A percentile compares a stretch with the other conserved stretches of the same genome.
phyloP scores from a whole-genome alignment of 169 alveolate genomes.

The Eimeria praecox region DNA sequence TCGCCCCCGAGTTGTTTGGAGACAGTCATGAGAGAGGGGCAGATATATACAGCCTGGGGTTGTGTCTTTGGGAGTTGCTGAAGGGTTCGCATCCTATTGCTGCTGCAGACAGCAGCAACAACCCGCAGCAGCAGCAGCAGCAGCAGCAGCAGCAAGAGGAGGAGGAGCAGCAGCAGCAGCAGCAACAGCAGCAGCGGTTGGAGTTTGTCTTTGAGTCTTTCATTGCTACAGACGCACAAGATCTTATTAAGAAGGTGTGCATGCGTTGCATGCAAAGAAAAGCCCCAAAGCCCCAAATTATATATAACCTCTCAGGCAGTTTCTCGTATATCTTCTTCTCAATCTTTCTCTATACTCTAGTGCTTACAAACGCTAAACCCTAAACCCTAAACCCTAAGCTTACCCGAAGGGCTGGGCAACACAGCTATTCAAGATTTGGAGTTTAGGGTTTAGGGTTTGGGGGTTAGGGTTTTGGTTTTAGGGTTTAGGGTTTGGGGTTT shows the following conservation, averaged over 20 bases:
- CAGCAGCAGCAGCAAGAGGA: slow-evolving; percentile 22
- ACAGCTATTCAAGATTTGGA: not conserved
- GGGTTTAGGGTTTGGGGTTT: not conserved
- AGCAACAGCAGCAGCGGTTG: slow-evolving; percentile 26
- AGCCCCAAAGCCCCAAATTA: not conserved
- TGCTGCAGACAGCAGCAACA: not conserved
- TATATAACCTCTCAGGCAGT: too few relatives aligned
- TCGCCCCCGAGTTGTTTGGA: slow-evolving; percentile 30
- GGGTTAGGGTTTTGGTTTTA: not conserved
- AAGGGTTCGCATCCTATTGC: slow-evolving; percentile 27
- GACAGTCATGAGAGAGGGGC: slow-evolving; percentile 58
- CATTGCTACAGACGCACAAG: not conserved
- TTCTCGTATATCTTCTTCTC: too few relatives aligned
- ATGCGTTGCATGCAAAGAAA: not conserved
- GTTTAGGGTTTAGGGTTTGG: not conserved
- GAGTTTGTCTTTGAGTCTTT: slow-evolving; percentile 24
- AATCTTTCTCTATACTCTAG: too few relatives aligned
- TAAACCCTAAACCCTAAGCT: not conserved
- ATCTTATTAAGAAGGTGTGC: not conserved
- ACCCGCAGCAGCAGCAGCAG: not conserved
- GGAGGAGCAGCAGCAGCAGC: slow-evolving; percentile 16
- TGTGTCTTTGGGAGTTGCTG: slow-evolving; percentile 22
- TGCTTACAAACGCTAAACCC: not conserved
- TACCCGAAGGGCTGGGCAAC: not conserved
- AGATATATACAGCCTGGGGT: slow-evolving; percentile 17